A percentile compares a stretch with the other conserved stretches of the same genome.
Evolutionary conservation across 495 filamentous ascomycete species (phyloP).

Genomic region (Trypethelium eluteriae): DNA sequence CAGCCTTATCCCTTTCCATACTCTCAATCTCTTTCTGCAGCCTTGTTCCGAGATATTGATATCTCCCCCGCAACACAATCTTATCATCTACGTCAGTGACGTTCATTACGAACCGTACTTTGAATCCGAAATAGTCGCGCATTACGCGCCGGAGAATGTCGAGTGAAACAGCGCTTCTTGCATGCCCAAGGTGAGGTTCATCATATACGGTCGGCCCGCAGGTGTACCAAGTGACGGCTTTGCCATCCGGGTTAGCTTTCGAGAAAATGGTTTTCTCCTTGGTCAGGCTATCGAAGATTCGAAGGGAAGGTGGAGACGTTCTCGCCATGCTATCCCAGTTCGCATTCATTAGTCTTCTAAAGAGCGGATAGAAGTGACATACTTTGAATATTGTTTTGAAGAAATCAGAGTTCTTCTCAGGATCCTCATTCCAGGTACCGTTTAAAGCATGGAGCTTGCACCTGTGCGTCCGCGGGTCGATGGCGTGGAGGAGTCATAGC

Average conservation of each 20-base stretch:
- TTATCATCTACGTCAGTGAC: conserved; percentile 93
- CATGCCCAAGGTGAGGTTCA: conserved; percentile 70
- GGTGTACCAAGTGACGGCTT: background rate
- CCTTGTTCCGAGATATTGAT: conserved; percentile 61
- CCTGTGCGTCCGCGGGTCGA: background rate
- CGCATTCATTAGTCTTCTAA: background rate
- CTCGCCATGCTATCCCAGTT: background rate
- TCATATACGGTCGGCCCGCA: background rate
- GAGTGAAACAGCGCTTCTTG: conserved; percentile 87
- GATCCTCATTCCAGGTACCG: background rate
- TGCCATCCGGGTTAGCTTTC: background rate
- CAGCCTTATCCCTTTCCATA: conserved; percentile 41
- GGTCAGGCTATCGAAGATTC: conserved; percentile 1
- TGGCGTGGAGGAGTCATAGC: background rate
- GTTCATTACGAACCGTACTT: conserved; percentile 92
- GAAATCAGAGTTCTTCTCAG: background rate
- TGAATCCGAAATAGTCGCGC: conserved; percentile 74
- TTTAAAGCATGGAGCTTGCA: background rate
- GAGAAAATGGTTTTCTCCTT: background rate
- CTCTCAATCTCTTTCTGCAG: conserved; percentile 43
- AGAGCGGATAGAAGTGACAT: background rate
- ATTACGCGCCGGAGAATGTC: conserved; percentile 88
- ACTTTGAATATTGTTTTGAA: background rate
- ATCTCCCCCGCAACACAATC: conserved; percentile 77
- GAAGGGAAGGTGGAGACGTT: background rate